Conservation (phyloP, 345 rosid genomes). For the Psidium friedrichsthalianum region DNA sequence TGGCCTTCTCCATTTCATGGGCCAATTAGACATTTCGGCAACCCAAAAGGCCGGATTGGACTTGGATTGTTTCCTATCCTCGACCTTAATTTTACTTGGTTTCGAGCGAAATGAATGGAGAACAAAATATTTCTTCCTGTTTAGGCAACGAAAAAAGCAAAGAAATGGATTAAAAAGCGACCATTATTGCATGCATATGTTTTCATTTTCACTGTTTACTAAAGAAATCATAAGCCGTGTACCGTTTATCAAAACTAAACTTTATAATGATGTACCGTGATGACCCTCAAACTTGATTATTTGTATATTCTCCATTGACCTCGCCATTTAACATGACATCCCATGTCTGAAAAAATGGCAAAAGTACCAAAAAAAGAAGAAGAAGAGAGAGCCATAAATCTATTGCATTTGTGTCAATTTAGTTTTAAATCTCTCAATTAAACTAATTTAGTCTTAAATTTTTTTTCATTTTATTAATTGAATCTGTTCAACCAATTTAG, state of each 20-base stretch:
- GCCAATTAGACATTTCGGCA: neutral
- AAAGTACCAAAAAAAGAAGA: no score
- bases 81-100: neutral
- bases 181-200: neutral
- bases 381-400: no score
- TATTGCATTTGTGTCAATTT: no score
- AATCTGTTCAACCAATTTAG: no score
- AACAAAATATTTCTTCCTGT: neutral
- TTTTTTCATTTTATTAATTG: no score
- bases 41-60: neutral
- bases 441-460: no score
- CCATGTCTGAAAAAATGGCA: no score
- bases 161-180: neutral
- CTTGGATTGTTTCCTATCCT: neutral
- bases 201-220: neutral
- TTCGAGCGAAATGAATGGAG: neutral
- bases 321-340: no score
- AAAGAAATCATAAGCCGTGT: neutral
- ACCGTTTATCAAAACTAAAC: neutral
- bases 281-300: neutral
- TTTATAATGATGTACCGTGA: neutral
- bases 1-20: neutral
- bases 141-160: neutral
- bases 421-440: no score
- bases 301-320: neutral